Evolutionary conservation across 306 rosid genomes (phyloP).

Genomic region (Castanopsis chinensis): DNA sequence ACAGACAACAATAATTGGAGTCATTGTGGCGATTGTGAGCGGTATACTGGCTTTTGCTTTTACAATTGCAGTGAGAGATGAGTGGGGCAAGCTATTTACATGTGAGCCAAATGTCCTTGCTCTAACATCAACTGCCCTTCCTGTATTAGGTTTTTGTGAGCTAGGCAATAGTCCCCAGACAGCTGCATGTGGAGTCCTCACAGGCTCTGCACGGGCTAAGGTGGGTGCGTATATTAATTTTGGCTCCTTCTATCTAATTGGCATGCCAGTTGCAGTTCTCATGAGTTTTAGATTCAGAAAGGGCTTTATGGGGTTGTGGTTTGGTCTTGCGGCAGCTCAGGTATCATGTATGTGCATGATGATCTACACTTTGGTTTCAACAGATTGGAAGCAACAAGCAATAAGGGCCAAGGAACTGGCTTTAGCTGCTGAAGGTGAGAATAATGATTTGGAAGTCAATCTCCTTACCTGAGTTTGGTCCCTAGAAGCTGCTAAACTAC

Average conservation of each 20-base stretch:
- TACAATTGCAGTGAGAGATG: neutral
- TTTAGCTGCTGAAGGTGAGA: neutral
- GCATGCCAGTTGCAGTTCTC: conserved; percentile 5
- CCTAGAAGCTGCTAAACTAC: neutral
- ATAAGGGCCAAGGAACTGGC: conserved; percentile 2
- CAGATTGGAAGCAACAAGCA: neutral
- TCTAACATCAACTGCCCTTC: conserved; percentile 1
- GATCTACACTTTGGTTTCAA: conserved; percentile 2
- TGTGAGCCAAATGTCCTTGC: neutral
- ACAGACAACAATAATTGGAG: neutral
- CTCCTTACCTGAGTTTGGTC: neutral
- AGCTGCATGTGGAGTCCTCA: conserved; percentile 10
- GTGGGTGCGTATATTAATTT: conserved; percentile 1
- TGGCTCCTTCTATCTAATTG: conserved; percentile 7
- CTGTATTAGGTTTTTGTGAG: conserved; percentile 6
- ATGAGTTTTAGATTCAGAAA: neutral
- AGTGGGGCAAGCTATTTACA: conserved; percentile 6
- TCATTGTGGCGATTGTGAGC: neutral
- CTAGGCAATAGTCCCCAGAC: conserved; percentile 8
- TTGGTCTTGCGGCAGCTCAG: conserved; percentile 9
- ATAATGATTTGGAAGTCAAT: neutral
- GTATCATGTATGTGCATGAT: conserved; percentile 8
- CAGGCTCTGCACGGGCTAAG: conserved; percentile 8
- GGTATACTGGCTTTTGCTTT: neutral
- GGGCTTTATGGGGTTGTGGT: conserved; percentile 6